Evolutionary conservation across 2,329 filamentous ascomycete species (phyloP), one percentile per base, ranked within the genome.

Genomic region (Aureobasidium sp.): DNA sequence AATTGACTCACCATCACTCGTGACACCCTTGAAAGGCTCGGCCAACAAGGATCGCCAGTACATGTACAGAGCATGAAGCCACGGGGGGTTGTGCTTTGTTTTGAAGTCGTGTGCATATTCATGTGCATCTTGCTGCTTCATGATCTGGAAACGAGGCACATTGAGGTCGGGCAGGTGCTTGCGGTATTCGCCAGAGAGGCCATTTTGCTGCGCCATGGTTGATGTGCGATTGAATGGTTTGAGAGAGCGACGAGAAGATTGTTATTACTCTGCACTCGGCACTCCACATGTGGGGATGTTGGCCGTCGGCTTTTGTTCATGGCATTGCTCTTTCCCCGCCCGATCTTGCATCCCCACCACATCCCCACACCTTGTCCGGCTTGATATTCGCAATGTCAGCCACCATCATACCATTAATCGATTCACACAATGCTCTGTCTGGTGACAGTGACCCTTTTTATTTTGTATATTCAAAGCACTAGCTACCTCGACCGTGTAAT

Each of bases 21-120:
- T 88, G 17, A 90, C 72, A 21, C 86, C 86, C 61, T 79, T 81
- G 65, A 80, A 89, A 0, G 86, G 85, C 67, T 88, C 84, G 53
- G 80, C 62, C 1, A 66, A 59, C 21, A 64, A 24, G 50, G 45
- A 51, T 21, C 52, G 40, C 56, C 56, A 58, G 50, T 58, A 53
- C 41, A 45, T 54, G 21, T 58, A 58, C 25, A 58, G 25, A 6
- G 56, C 54, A 34, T 55, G 54, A 7, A 58, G 53, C 63, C 63
- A 64, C 2, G 62, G 63, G 2, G 63, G 63, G 16, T 60, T 53
- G 25, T 61, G 58, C 32, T 50, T 61, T 32, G 54, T 56, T 35
- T 55, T 49, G 37, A 58, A 58, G 1, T 50, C 55, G 24, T 58
- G 40, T 1, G 80, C 80, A 54, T 86, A 85, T 51, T 78, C 74